Evolutionary conservation across 2,329 filamentous ascomycete species (phyloP).

Genomic region (Hymenoscyphus infarciens): DNA sequence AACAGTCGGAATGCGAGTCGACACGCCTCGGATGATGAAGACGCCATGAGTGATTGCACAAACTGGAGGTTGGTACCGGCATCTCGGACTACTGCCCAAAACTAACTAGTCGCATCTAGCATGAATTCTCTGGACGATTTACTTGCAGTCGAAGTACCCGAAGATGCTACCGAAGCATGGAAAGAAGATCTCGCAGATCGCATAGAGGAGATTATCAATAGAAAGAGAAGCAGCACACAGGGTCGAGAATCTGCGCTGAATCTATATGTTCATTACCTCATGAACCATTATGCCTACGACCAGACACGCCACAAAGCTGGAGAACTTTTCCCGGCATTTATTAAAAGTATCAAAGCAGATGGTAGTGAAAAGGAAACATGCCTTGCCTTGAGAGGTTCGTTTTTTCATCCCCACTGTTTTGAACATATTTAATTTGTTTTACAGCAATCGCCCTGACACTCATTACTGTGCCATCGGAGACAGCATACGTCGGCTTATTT

Average conservation of each 20-base stretch:
- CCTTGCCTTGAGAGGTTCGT: slow-evolving; percentile 55
- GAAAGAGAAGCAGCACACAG: slow-evolving; percentile 63
- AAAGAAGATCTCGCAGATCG: slow-evolving; percentile 53
- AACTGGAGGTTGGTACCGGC: slow-evolving; percentile 45
- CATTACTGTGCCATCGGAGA: slow-evolving; percentile 58
- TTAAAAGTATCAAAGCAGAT: slow-evolving; percentile 61
- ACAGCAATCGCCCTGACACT: slow-evolving; percentile 59
- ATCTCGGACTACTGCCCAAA: neutral
- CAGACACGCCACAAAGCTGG: slow-evolving; percentile 51
- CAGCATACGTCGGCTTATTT: slow-evolving; percentile 56
- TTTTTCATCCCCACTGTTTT: neutral
- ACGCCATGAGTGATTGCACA: slow-evolving; percentile 49
- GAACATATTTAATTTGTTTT: slow-evolving; percentile 9
- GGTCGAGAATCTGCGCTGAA: slow-evolving; percentile 58
- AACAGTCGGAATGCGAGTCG: slow-evolving; percentile 47
- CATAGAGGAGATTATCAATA: slow-evolving; percentile 62
- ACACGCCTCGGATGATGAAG: slow-evolving; percentile 53
- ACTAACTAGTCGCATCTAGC: slow-evolving; percentile 16
- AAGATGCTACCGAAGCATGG: slow-evolving; percentile 53
- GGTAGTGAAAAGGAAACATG: slow-evolving; percentile 60
- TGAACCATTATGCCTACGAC: slow-evolving; percentile 57
- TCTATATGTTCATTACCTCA: slow-evolving; percentile 56
- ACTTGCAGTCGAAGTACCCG: slow-evolving; percentile 42
- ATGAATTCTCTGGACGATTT: slow-evolving; percentile 49
- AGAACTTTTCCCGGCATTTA: slow-evolving; percentile 57